Conservation (phyloP, 2,329 filamentous ascomycete genomes). For the Botrytis byssoidea region DNA sequence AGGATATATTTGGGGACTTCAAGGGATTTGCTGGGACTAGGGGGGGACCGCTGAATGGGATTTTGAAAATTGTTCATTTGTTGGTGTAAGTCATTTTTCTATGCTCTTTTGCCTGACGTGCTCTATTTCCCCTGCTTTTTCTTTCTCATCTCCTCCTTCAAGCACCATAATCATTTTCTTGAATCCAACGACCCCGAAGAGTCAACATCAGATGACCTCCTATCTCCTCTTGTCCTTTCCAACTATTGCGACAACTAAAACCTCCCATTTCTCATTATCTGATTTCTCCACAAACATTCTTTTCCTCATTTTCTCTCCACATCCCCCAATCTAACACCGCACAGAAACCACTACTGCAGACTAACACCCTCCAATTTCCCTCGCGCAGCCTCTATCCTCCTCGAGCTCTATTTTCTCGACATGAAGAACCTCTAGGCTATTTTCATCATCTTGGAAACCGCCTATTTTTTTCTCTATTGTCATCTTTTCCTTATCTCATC, state of each 20-base stretch:
- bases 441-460: not conserved
- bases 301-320: not conserved
- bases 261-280: not conserved
- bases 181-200: not conserved
- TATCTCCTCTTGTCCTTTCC: not conserved
- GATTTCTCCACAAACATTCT: not conserved
- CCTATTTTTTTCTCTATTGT: not conserved
- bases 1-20: slow-evolving; percentile 33
- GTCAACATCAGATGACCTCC: not conserved
- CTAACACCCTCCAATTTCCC: slow-evolving; percentile 32
- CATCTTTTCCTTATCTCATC: not conserved
- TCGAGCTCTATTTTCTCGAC: slow-evolving; percentile 38
- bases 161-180: not conserved
- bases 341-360: slow-evolving; percentile 37
- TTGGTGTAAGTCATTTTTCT: slow-evolving; percentile 30
- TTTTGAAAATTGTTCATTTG: slow-evolving; percentile 38
- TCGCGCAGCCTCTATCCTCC: slow-evolving; percentile 30
- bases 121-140: not conserved
- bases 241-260: not conserved
- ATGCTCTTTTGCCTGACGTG: not conserved
- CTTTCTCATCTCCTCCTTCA: not conserved
- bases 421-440: slow-evolving; percentile 17
- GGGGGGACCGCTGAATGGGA: slow-evolving; percentile 33
- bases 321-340: not conserved
- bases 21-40: slow-evolving; percentile 33